phyloP scores from a whole-genome alignment of 2,329 filamentous ascomycete genomes.

The Botryotinia narcissicola region DNA sequence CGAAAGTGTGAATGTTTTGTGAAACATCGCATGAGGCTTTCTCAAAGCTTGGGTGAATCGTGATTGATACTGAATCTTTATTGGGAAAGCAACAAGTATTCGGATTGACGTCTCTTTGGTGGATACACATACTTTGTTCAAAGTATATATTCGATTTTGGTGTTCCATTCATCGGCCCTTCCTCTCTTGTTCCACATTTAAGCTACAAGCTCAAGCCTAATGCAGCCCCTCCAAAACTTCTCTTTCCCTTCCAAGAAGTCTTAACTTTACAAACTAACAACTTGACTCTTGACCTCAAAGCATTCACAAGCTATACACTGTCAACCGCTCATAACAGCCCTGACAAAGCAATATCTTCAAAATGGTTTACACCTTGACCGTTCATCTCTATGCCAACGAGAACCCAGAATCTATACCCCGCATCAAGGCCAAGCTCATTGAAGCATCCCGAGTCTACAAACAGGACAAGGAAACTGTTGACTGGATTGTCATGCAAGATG shows the following conservation, averaged over 20 bases:
- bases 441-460: conserved; percentile 70
- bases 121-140: not conserved
- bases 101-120: not conserved
- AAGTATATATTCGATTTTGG: not conserved
- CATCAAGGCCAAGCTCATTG: conserved; percentile 69
- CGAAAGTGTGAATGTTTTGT: not conserved
- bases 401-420: conserved; percentile 62
- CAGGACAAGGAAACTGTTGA: conserved; percentile 67
- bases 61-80: not conserved
- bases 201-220: conserved; percentile 3
- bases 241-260: not conserved
- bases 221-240: not conserved
- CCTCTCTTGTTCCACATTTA: conserved; percentile 12
- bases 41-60: not conserved
- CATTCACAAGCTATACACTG: not conserved
- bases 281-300: not conserved
- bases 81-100: not conserved
- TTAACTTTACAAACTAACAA: not conserved
- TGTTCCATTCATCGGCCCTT: conserved; percentile 12
- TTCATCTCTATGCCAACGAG: conserved; percentile 68
- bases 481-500: conserved; percentile 78
- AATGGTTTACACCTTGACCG: conserved; percentile 69
- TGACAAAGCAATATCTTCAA: conserved; percentile 32
- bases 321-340: not conserved
- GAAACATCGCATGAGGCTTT: not conserved